Base-by-base conservation (phyloP, 2,329 filamentous ascomycete genomes). In the Exophiala spinifera region DNA sequence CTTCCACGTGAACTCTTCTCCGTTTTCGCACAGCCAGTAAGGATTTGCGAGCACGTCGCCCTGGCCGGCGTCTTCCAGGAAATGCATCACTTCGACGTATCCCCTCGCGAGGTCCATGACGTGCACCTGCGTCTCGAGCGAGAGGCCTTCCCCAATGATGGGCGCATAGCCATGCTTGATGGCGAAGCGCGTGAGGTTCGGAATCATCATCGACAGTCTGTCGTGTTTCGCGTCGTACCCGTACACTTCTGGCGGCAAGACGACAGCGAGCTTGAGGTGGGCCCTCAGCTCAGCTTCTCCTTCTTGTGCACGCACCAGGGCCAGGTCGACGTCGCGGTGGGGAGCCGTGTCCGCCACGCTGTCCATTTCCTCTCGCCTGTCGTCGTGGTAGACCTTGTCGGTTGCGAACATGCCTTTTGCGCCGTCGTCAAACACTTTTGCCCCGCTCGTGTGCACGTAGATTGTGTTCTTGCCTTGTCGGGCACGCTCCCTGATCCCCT, bases 211-310 rank as follows among this genome's bases (percentile, higher is more conserved):
- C 0, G 75, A 71, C 4, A 78, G 66, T 0, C 76, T 67, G 2
- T 63, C 62, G 57, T 76, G 68, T 11, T 56, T 56, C 1, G 64
- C 62, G 56, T 72, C 71, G 58, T 70, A 64, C 11, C 76, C 76
- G 58, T 78, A 78, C 50, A 79, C 75, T 19, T 73, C 56, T 0
- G 76, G 74, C 0, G 74, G 76, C 6, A 78, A 70, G 65, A 79
- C 71, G 61, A 79, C 74, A 33, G 72, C 71, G 2, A 78, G 61
- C 56, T 75, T 76, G 14, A 73, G 72, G 48, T 69, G 68, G 17
- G 64, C 63, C 2, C 28, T 31, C 7, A 31, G 28, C 67, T 67
- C 1, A 77, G 57, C 28, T 31, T 31, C 28, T 39, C 69, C 64
- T 51, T 70, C 64, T 28, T 67, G 62, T 10, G 65, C 67, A 15